Conservation (phyloP, 768 basidiomycete genomes). For the Collybia nuda region DNA sequence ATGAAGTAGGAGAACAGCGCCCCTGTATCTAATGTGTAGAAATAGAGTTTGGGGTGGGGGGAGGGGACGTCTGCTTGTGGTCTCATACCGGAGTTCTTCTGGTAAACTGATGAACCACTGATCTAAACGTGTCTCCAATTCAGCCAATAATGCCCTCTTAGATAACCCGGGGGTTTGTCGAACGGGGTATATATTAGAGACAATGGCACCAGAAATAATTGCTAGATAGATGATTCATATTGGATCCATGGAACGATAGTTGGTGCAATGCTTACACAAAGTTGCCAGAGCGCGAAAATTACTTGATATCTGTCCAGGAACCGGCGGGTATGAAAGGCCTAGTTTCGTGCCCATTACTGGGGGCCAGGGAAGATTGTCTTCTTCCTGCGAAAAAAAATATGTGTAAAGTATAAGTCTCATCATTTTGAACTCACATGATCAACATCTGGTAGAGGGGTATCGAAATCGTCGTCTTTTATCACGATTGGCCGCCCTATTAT, state of each 20-base stretch:
- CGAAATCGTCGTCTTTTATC: slow-evolving; percentile 70
- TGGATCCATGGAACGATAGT: background rate
- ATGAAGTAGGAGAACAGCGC: slow-evolving; percentile 69
- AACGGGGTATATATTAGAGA: slow-evolving; percentile 71
- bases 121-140: slow-evolving; percentile 66
- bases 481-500: slow-evolving; percentile 60
- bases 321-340: slow-evolving; percentile 42
- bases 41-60: slow-evolving; percentile 68
- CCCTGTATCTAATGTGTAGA: slow-evolving; percentile 77
- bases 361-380: slow-evolving; percentile 58
- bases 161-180: slow-evolving; percentile 43
- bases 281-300: slow-evolving; percentile 55
- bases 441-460: slow-evolving; percentile 59
- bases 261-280: slow-evolving; percentile 46
- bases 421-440: slow-evolving; percentile 39
- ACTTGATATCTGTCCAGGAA: slow-evolving; percentile 48
- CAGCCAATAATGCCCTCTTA: slow-evolving; percentile 47
- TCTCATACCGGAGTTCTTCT: slow-evolving; percentile 59
- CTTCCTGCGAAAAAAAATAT: slow-evolving; percentile 48
- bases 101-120: slow-evolving; percentile 76
- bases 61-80: slow-evolving; percentile 46
- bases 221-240: slow-evolving; percentile 35
- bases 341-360: slow-evolving; percentile 37
- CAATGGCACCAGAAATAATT: slow-evolving; percentile 64
- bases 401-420: no score